Evolutionary conservation across 2,329 filamentous ascomycete genomes (phyloP).

Genomic region (Exophiala sideris): DNA sequence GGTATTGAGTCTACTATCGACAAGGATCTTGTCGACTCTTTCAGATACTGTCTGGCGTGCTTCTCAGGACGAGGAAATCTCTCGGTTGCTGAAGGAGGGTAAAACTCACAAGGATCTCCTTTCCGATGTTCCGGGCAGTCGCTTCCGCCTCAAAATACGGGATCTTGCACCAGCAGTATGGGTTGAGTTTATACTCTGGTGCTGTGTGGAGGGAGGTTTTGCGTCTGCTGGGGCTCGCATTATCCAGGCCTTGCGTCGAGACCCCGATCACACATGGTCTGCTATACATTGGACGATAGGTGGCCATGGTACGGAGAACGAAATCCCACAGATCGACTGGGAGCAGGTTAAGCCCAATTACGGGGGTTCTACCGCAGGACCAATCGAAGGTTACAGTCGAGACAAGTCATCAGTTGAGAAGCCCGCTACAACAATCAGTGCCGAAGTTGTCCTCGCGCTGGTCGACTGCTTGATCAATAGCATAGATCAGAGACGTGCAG

Average conservation of each 20-base stretch:
- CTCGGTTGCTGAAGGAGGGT: conserved; percentile 36
- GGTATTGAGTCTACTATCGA: conserved; percentile 42
- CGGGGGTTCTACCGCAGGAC: conserved; percentile 13
- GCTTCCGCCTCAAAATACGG: conserved; percentile 40
- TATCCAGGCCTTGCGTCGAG: conserved; percentile 34
- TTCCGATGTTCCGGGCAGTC: conserved; percentile 37
- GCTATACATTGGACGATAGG: conserved; percentile 38
- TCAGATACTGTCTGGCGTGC: conserved; percentile 47
- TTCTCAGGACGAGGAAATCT: conserved; percentile 38
- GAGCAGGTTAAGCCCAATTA: conserved; percentile 13
- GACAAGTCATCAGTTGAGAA: conserved; percentile 39
- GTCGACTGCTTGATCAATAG: conserved; percentile 52
- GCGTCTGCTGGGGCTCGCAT: conserved; percentile 41
- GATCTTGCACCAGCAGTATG: conserved; percentile 48
- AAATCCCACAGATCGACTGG: conserved; percentile 17
- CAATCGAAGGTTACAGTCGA: conserved; percentile 19
- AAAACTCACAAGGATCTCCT: conserved; percentile 22
- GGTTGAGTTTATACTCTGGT: conserved; percentile 51
- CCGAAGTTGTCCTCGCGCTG: conserved; percentile 56
- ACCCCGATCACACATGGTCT: conserved; percentile 36
- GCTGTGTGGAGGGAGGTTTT: conserved; percentile 47
- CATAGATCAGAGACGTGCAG: conserved; percentile 36
- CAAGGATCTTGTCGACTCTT: conserved; percentile 45
- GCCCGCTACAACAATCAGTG: conserved; percentile 51
- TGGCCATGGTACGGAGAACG: conserved; percentile 1